Percentiles rank a stretch among this genome's conserved stretches.
Conservation (phyloP, 2,329 filamentous ascomycete species). For the Claviceps sorghi region DNA sequence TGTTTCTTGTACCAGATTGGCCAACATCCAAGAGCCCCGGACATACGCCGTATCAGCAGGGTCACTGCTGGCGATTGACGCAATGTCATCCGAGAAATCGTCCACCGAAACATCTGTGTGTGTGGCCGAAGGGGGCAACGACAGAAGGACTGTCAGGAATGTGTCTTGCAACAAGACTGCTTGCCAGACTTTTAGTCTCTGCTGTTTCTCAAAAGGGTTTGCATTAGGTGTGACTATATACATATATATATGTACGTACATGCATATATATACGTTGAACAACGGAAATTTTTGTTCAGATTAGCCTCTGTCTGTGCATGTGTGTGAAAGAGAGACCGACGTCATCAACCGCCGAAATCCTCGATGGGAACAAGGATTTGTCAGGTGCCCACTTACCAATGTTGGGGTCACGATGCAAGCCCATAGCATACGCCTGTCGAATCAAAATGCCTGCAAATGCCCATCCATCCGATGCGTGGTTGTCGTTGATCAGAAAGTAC, state of each 20-base stretch:
- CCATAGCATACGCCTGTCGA: conserved; percentile 69
- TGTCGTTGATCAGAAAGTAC: conserved; percentile 77
- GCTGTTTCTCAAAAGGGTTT: conserved; percentile 58
- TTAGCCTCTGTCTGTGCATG: background rate
- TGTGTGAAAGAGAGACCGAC: background rate
- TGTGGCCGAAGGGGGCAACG: conserved; percentile 61
- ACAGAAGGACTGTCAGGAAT: conserved; percentile 63
- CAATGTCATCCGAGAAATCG: conserved; percentile 51
- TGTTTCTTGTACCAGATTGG: conserved; percentile 62
- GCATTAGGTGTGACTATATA: conserved; percentile 45
- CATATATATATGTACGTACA: background rate
- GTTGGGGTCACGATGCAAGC: conserved; percentile 64
- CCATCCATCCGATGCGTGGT: conserved; percentile 71
- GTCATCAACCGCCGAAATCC: background rate
- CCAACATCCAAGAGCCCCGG: conserved; percentile 63
- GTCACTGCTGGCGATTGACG: conserved; percentile 41
- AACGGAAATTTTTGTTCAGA: background rate
- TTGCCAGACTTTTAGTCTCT: conserved; percentile 68
- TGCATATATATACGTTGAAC: background rate
- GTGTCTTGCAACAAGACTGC: conserved; percentile 70
- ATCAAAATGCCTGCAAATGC: conserved; percentile 66
- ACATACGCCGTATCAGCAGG: conserved; percentile 58
- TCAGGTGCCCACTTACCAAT: conserved; percentile 31
- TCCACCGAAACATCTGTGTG: conserved; percentile 69
- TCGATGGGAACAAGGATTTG: background rate